Evolutionary conservation across 2,329 filamentous ascomycete genomes (phyloP).

Genomic region (Hypoxylon sp.): DNA sequence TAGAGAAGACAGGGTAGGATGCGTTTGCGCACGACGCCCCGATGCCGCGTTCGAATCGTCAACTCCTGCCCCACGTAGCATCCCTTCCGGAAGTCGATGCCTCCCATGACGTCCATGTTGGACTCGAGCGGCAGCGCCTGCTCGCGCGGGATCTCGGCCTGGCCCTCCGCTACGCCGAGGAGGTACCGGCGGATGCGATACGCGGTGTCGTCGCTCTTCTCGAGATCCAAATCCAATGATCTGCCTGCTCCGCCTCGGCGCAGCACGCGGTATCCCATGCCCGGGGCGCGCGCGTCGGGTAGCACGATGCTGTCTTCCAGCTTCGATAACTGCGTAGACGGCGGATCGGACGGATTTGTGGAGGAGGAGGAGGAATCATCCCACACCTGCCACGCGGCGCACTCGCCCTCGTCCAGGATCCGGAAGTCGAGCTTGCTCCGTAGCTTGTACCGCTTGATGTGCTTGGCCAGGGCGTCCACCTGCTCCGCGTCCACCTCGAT

Average conservation of each 20-base stretch:
- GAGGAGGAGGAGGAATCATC: conserved; percentile 58
- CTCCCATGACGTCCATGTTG: conserved; percentile 89
- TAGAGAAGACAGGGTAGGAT: conserved; percentile 87
- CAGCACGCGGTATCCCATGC: conserved; percentile 68
- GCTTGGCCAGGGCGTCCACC: conserved; percentile 73
- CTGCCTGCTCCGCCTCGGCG: conserved; percentile 52
- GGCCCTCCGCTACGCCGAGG: conserved; percentile 87
- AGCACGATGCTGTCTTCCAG: conserved; percentile 55
- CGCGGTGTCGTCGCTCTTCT: conserved; percentile 66
- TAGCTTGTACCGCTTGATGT: conserved; percentile 89
- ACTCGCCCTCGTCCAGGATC: conserved; percentile 75
- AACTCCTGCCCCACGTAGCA: conserved; percentile 98
- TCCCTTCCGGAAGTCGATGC: conserved; percentile 93
- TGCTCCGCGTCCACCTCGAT: conserved; percentile 86
- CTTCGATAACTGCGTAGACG: neutral
- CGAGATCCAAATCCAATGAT: conserved; percentile 58
- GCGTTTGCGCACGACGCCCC: conserved; percentile 91
- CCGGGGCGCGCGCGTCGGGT: conserved; percentile 68
- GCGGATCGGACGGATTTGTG: conserved; percentile 10
- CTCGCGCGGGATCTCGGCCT: conserved; percentile 80
- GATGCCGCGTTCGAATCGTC: conserved; percentile 95
- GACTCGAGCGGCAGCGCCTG: conserved; percentile 86
- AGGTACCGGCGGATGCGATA: conserved; percentile 86
- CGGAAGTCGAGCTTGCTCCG: conserved; percentile 82
- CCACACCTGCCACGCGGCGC: conserved; percentile 82